A percentile compares a stretch with the other conserved stretches of the same genome.
These are phyloP conservation scores for Paraconiothyrium brasiliense DNA, from an alignment of 2,329 filamentous ascomycete genomes.

Conservation along the genomic window DNA sequence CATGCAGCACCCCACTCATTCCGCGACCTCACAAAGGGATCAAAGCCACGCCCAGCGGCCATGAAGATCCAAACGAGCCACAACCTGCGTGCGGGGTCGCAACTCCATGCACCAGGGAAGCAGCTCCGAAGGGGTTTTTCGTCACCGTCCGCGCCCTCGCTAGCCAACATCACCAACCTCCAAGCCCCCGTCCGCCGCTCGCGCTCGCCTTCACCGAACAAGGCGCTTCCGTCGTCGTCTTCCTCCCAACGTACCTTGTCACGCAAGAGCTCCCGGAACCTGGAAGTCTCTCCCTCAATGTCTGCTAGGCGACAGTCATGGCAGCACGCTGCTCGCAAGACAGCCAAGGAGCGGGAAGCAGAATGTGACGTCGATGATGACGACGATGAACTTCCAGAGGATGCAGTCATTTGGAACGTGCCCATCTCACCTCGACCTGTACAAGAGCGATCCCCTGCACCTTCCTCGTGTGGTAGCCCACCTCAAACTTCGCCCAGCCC, in stretches of 20 bases:
- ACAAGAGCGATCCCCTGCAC: slow-evolving; percentile 51
- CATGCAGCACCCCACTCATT: slow-evolving; percentile 39
- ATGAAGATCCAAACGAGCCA: slow-evolving; percentile 52
- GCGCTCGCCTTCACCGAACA: slow-evolving; percentile 48
- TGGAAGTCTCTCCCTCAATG: slow-evolving; percentile 40
- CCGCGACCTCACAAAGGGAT: slow-evolving; percentile 49
- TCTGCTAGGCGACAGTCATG: slow-evolving; percentile 63
- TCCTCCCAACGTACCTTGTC: slow-evolving; percentile 44
- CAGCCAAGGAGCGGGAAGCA: slow-evolving; percentile 74
- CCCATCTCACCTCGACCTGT: slow-evolving; percentile 73
- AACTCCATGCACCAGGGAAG: slow-evolving; percentile 51
- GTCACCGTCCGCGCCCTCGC: slow-evolving; percentile 48
- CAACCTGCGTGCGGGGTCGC: slow-evolving; percentile 44
- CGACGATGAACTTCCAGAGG: slow-evolving; percentile 79
- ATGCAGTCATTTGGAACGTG: slow-evolving; percentile 81
- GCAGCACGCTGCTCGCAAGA: slow-evolving; percentile 74
- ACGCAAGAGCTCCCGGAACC: slow-evolving; percentile 43
- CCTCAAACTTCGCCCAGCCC: slow-evolving; percentile 36
- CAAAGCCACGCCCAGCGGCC: slow-evolving; percentile 51
- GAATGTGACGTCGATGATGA: slow-evolving; percentile 76
- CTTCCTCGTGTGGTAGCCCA: slow-evolving; percentile 40
- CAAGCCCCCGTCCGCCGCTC: slow-evolving; percentile 44
- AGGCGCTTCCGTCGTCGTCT: slow-evolving; percentile 31
- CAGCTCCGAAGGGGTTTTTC: slow-evolving; percentile 53
- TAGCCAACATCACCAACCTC: slow-evolving; percentile 40